Percentiles rank a stretch among this genome's conserved stretches.
Evolutionary conservation across 2,329 filamentous ascomycete genomes (phyloP).

Genomic region (Talaromyces piceae): DNA sequence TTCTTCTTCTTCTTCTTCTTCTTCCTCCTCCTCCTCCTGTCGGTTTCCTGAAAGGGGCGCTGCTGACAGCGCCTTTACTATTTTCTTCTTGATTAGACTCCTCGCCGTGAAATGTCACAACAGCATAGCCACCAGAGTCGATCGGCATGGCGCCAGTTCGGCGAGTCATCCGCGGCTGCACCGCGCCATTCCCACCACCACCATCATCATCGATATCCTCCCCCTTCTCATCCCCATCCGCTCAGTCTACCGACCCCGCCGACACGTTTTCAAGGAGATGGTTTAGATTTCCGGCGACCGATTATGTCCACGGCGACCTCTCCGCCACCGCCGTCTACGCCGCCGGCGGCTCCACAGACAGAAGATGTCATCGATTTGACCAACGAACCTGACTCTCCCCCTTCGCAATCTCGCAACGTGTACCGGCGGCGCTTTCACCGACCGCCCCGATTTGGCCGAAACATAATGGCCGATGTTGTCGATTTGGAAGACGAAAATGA

Average conservation of each 20-base stretch:
- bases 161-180: constrained; percentile 17
- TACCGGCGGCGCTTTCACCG: constrained; percentile 15
- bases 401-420: constrained; percentile 11
- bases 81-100: constrained; percentile 20
- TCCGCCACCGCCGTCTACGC: no score
- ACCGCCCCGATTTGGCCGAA: constrained; percentile 28
- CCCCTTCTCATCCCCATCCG: constrained; percentile 14
- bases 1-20: constrained; percentile 5
- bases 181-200: no score
- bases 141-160: constrained; percentile 20
- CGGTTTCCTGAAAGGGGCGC: no score
- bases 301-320: constrained; percentile 32
- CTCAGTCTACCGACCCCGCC: constrained; percentile 22
- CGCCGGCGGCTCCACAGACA: constrained; percentile 15
- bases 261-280: constrained; percentile 44
- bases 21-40: no score
- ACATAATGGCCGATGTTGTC: constrained; percentile 32
- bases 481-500: constrained; percentile 33
- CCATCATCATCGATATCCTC: no score
- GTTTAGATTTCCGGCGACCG: constrained; percentile 49
- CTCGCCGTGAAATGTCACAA: constrained; percentile 30
- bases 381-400: constrained; percentile 35
- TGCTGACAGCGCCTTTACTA: background rate
- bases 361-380: constrained; percentile 42
- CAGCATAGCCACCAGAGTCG: constrained; percentile 20